Evolutionary conservation across 2,329 filamentous ascomycete genomes (phyloP), one percentile per base, ranked within the genome.

Genomic region (Penicillium sp.): DNA sequence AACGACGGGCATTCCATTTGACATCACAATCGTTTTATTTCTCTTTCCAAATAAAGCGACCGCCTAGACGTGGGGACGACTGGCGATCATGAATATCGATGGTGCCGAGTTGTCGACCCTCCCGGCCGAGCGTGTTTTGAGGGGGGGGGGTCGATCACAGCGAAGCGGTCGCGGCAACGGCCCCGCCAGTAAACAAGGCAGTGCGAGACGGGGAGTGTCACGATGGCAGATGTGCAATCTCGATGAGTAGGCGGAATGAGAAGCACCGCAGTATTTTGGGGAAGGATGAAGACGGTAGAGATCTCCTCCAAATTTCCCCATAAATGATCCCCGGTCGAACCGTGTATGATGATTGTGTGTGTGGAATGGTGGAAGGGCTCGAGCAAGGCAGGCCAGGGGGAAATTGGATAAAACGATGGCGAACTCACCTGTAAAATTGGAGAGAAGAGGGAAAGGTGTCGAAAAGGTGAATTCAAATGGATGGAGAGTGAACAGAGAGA

Each of bases 391-490:
- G 55, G 22, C 51, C 58, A 60, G 16, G 37, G 37, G 45, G 16
- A 60, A 55, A 60, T 58, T 64, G 30, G 26, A 63, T 48, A 42
- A 42, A 55, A 57, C 48, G 40, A 60, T 33, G 13, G 33, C 11
- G 46, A 40, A 69, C 72, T 73, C 64, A 74, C 72, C 68, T 73
- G 64, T 22, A 53, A 55, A 42, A 60, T 65, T 65, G 52, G 52
- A 57, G 57, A 63, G 56, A 57, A 60, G 55, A 57, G 55, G 63
- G 48, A 55, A 65, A 55, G 55, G 54, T 59, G 49, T 51, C 58
- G 58, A 52, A 61, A 62, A 58, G 58, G 59, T 58, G 49, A 60
- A 62, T 49, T 37, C 46, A 51, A 40, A 52, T 62, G 55, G 58
- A 62, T 64, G 63, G 57, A 59, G 55, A 60, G 58, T 61, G 61